Evolutionary conservation across 257 asterid genomes (phyloP).

Genomic region (Penstemon davidsonii): DNA sequence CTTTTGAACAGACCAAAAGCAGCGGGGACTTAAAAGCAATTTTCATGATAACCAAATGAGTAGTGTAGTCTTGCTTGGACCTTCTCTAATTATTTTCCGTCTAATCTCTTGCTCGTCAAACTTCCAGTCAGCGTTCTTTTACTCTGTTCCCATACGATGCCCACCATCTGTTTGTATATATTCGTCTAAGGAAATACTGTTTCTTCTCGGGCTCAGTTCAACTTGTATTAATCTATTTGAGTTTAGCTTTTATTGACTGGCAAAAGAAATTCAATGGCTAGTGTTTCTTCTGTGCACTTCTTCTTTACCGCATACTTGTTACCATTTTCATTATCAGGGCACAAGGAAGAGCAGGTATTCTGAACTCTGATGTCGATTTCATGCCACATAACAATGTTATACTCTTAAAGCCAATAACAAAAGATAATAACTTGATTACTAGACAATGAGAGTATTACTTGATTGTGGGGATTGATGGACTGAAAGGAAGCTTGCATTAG

Average conservation of each 20-base stretch:
- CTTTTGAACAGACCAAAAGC: no score
- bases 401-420: not conserved
- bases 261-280: not conserved
- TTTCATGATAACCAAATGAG: no score
- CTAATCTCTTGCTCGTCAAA: no score
- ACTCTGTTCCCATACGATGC: not conserved
- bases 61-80: no score
- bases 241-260: not conserved
- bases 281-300: not conserved
- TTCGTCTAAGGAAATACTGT: not conserved
- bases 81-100: no score
- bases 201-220: not conserved
- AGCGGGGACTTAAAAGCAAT: no score
- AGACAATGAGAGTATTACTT: not conserved
- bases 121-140: no score
- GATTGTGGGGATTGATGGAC: conserved; percentile 8
- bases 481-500: conserved; percentile 20
- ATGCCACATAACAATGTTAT: not conserved
- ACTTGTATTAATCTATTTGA: not conserved
- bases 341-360: not conserved
- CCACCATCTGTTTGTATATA: not conserved
- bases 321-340: not conserved
- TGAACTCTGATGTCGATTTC: no score
- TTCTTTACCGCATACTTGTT: conserved; percentile 8
- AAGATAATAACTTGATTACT: not conserved